Evolutionary conservation across 164 flowering plant species (phyloP), one percentile per base, ranked within the genome.

Genomic region (Kingdonia uniflora): DNA sequence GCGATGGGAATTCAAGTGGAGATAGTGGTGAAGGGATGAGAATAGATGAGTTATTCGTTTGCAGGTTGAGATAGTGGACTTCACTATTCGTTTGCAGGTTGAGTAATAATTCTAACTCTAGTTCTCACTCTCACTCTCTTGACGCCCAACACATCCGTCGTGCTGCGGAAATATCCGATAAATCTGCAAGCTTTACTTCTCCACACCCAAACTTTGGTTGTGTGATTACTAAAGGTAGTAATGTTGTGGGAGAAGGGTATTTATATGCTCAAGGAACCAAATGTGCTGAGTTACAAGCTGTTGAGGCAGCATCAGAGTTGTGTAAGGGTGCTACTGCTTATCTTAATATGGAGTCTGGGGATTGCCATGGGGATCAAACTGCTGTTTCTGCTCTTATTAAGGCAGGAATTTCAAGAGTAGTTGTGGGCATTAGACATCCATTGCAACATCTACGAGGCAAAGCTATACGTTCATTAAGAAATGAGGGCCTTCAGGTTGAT

Each of bases 191-290:
- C 0, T 77, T 76, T 73, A 77, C 96, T 1, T 75, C 96, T 0
- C 98, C 98, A 0, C 98, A 92, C 57, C 98, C 98, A 1, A 92
- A 92, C 55, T 84, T 82, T 62, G 98, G 98, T 6, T 92, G 98
- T 68, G 84, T 92, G n/a, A 80, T 88, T 25, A 74, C 79, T 37
- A 53, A 50, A 10, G 65, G 54, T 2, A 69, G 66, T 2, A 65
- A 49, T 6, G 77, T 86, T 17, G 75, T 77, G n/a, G 96, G 96
- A 6, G 96, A 92, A 64, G 96, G 95, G 0, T 84, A 62, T 59
- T 73, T 88, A n/a, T 85, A 86, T 51, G 98, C 84, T 0, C 85
- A 80, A 65, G 96, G 98, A 0, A 80, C 98, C 1, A 82, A 70
- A 55, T 78, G 94, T 19, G 96, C 96, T 1, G 98, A 92, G 74